These are phyloP conservation scores for Colletotrichum melonis DNA, from an alignment of 2,329 filamentous ascomycete species.

Conservation along the genomic window DNA sequence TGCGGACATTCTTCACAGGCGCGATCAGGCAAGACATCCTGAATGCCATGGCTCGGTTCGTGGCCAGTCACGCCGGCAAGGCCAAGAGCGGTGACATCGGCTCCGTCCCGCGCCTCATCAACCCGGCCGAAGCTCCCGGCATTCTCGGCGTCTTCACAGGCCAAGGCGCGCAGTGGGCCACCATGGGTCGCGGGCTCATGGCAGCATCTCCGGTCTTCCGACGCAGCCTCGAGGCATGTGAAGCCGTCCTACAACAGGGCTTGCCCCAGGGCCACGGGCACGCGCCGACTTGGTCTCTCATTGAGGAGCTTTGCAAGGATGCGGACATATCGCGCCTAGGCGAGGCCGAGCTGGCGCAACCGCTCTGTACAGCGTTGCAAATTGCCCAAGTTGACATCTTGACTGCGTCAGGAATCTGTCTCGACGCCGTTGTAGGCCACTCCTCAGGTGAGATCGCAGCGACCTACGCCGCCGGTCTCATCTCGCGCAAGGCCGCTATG, in stretches of 20 bases:
- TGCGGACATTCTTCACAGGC: too few species aligned
- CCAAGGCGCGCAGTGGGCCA: slow-evolving; percentile 45
- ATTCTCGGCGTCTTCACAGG: slow-evolving; percentile 44
- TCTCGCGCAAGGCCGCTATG: slow-evolving; percentile 44
- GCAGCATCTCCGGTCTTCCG: too few species aligned
- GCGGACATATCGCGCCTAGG: slow-evolving; percentile 15
- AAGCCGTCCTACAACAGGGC: too few species aligned
- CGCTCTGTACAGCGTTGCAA: slow-evolving; percentile 26
- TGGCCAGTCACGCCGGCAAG: too few species aligned
- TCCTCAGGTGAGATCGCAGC: slow-evolving; percentile 63
- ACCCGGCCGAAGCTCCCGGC: background rate
- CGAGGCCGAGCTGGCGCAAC: slow-evolving; percentile 41
- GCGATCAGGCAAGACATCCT: too few species aligned
- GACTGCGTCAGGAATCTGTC: slow-evolving; percentile 40
- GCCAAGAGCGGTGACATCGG: too few species aligned
- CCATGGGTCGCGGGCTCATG: too few species aligned
- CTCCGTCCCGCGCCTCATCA: background rate
- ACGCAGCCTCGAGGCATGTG: too few species aligned
- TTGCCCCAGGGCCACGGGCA: slow-evolving; percentile 31
- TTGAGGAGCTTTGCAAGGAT: slow-evolving; percentile 41
- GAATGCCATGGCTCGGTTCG: too few species aligned
- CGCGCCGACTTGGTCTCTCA: slow-evolving; percentile 42
- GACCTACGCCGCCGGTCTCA: slow-evolving; percentile 58
- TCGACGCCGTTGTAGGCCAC: slow-evolving; percentile 55
- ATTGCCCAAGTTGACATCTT: slow-evolving; percentile 31